These are phyloP conservation scores for Neoarthrinium moseri DNA, from an alignment of 2,329 filamentous ascomycete species.

Conservation along the genomic window DNA sequence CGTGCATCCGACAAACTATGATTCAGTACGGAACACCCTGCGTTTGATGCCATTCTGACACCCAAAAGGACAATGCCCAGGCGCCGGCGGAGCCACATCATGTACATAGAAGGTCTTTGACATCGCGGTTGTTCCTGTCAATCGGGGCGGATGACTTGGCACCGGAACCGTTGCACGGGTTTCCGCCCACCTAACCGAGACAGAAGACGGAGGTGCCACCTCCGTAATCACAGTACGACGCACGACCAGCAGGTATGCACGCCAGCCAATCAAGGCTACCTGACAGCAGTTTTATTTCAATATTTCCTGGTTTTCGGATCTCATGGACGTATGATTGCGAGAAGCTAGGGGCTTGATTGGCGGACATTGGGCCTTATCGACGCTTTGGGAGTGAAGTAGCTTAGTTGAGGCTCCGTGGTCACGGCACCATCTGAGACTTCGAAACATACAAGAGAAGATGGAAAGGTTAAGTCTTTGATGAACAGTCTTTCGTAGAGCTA, in stretches of 20 bases:
- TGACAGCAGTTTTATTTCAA: not conserved
- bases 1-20: too few relatives aligned
- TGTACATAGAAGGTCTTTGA: too few relatives aligned
- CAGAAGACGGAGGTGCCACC: not conserved
- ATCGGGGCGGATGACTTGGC: not conserved
- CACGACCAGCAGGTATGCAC: not conserved
- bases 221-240: not conserved
- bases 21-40: too few relatives aligned
- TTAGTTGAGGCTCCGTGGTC: not conserved
- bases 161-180: not conserved
- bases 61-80: too few relatives aligned
- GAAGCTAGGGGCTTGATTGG: not conserved
- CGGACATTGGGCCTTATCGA: not conserved
- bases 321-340: not conserved
- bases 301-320: not conserved
- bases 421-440: too few relatives aligned
- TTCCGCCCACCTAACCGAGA: slow-evolving; percentile 1
- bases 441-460: too few relatives aligned
- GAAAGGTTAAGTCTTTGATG: not conserved
- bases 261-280: not conserved
- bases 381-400: not conserved
- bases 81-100: too few relatives aligned
- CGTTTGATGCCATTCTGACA: too few relatives aligned
- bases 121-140: too few relatives aligned
- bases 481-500: not conserved